Evolutionary conservation across 306 rosid species (phyloP).

Genomic region (Lathyrus aphaca): DNA sequence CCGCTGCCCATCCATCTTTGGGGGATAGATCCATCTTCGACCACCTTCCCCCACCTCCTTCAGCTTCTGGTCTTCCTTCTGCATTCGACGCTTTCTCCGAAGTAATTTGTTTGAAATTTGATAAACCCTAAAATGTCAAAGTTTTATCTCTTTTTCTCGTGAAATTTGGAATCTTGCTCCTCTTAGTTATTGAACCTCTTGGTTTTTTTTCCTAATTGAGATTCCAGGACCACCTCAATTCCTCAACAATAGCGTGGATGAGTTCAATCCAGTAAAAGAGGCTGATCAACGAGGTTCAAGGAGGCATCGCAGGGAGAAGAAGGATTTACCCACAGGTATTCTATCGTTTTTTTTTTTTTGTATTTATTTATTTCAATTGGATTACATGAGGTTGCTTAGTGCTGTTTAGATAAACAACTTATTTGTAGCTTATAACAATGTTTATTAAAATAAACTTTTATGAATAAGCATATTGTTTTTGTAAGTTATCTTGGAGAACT

Average conservation of each 20-base stretch:
- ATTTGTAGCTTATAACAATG: no score
- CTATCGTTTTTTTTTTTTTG: background rate
- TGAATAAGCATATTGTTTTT: no score
- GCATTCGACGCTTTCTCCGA: conserved; percentile 91
- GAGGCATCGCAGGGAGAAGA: conserved; percentile 69
- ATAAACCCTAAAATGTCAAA: background rate
- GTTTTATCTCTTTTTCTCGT: background rate
- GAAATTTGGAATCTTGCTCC: conserved; percentile 12
- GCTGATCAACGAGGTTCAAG: conserved; percentile 56
- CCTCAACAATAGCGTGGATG: conserved; percentile 78
- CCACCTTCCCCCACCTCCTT: conserved; percentile 55
- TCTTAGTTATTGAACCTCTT: conserved; percentile 12
- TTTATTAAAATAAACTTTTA: no score
- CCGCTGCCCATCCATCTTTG: conserved; percentile 49
- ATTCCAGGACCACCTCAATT: conserved; percentile 87
- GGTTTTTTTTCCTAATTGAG: conserved; percentile 43
- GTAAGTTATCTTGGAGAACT: no score
- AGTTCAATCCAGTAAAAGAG: conserved; percentile 46
- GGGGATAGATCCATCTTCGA: conserved; percentile 68
- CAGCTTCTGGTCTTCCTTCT: conserved; percentile 72
- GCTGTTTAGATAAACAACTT: no score
- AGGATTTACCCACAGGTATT: conserved; percentile 73
- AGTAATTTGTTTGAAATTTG: conserved; percentile 49
- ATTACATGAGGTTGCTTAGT: no score
- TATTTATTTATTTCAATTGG: background rate